A percentile compares a stretch with the other conserved stretches of the same genome.
Evolutionary conservation across 805 yeast species (phyloP).

Genomic region (Deakozyma indianensis): DNA sequence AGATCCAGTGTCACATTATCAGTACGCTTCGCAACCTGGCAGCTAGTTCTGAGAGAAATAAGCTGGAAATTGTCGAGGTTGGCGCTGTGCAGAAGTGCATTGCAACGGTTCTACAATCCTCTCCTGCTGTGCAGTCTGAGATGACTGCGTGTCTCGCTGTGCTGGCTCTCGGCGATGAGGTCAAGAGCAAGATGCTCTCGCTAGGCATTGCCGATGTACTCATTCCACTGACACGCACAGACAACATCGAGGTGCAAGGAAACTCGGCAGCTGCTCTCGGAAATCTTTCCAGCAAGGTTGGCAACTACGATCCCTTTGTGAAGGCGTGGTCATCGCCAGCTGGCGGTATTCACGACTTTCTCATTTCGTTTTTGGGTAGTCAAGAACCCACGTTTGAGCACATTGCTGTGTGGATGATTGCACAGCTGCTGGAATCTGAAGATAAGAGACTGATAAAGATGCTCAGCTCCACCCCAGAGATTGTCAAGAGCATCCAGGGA

Average conservation of each 20-base stretch:
- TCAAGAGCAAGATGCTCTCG: slow-evolving; percentile 70
- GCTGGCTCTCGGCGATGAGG: slow-evolving; percentile 87
- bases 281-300: slow-evolving; percentile 80
- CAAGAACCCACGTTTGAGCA: slow-evolving; percentile 93
- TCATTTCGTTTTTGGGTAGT: slow-evolving; percentile 63
- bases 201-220: slow-evolving; percentile 77
- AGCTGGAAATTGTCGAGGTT: slow-evolving; percentile 82
- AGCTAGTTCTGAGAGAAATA: slow-evolving; percentile 85
- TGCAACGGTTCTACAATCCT: slow-evolving; percentile 62
- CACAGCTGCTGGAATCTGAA: slow-evolving; percentile 82
- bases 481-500: slow-evolving; percentile 18
- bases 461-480: slow-evolving; percentile 19
- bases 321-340: slow-evolving; percentile 65
- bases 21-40: slow-evolving; percentile 92
- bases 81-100: slow-evolving; percentile 92
- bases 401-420: slow-evolving; percentile 92
- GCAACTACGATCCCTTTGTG: slow-evolving; percentile 66
- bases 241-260: slow-evolving; percentile 91
- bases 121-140: slow-evolving; percentile 92
- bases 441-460: slow-evolving; percentile 37
- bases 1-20: slow-evolving; percentile 96
- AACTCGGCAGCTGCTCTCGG: slow-evolving; percentile 98
- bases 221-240: slow-evolving; percentile 78
- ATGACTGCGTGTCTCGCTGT: slow-evolving; percentile 96
- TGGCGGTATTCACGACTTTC: slow-evolving; percentile 77